phyloP scores from a whole-genome alignment of 495 filamentous ascomycete genomes.

The Glarea lozoyensis region DNA sequence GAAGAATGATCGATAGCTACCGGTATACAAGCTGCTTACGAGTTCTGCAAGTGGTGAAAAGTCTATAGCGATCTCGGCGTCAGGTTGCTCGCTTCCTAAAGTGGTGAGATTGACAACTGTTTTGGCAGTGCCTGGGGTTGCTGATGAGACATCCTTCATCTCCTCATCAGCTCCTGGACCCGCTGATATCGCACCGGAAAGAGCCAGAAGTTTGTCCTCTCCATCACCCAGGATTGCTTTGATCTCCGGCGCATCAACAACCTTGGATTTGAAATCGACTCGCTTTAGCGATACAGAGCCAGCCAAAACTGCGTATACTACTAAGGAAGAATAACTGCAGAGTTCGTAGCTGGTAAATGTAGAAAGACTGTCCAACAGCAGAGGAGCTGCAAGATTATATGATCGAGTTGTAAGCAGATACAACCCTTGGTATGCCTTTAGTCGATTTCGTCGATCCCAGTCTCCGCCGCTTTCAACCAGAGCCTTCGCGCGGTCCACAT shows the following conservation, averaged over 20 bases:
- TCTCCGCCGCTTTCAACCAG: constrained; percentile 92
- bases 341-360: constrained; percentile 99
- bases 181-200: constrained; percentile 66
- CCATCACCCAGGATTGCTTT: constrained; percentile 87
- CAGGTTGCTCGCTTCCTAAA: constrained; percentile 61
- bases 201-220: constrained; percentile 74
- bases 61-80: constrained; percentile 68
- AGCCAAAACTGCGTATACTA: constrained; percentile 91
- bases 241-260: constrained; percentile 96
- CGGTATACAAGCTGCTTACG: constrained; percentile 83
- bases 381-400: constrained; percentile 79
- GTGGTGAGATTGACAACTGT: constrained; percentile 78
- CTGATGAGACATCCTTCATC: constrained; percentile 57
- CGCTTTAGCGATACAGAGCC: constrained; percentile 91
- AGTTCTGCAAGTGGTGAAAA: constrained; percentile 73
- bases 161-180: constrained; percentile 74
- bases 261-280: constrained; percentile 97
- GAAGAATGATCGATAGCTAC: constrained; percentile 91
- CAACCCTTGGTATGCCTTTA: constrained; percentile 96
- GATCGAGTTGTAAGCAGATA: constrained; percentile 86
- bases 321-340: constrained; percentile 87
- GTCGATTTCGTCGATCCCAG: constrained; percentile 94
- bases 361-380: constrained; percentile 90
- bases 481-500: constrained; percentile 78
- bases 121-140: constrained; percentile 45